Percentiles rank a stretch among this genome's conserved stretches.
Evolutionary conservation across 2,329 filamentous ascomycete species (phyloP).

Genomic region (Zarea fungicola): DNA sequence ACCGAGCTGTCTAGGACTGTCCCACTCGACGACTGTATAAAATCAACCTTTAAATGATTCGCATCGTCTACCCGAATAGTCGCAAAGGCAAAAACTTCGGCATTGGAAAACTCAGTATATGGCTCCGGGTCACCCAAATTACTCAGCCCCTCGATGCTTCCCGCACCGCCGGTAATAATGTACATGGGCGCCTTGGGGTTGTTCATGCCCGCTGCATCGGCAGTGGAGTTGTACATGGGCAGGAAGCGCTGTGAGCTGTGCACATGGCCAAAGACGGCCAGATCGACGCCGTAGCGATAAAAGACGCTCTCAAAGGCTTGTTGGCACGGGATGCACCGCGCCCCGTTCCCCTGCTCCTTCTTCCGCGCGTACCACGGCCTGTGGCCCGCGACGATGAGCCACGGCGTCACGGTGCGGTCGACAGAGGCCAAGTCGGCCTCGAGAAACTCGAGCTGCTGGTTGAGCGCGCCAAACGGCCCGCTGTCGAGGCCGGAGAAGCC

Average conservation of each 20-base stretch:
- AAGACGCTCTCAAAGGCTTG: slow-evolving; percentile 48
- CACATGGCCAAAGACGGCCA: slow-evolving; percentile 52
- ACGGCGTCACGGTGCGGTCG: slow-evolving; percentile 50
- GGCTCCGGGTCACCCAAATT: no score
- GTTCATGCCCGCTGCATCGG: slow-evolving; percentile 32
- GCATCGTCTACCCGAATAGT: slow-evolving; percentile 41
- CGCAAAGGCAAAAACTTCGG: slow-evolving; percentile 48
- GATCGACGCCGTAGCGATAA: slow-evolving; percentile 52
- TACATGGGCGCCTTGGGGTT: slow-evolving; percentile 28
- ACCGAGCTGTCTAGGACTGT: slow-evolving; percentile 41
- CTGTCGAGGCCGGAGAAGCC: slow-evolving; percentile 29
- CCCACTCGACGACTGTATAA: slow-evolving; percentile 44
- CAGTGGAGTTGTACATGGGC: slow-evolving; percentile 31
- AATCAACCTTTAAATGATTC: slow-evolving; percentile 44
- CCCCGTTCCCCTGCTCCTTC: slow-evolving; percentile 24
- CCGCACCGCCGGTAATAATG: slow-evolving; percentile 48
- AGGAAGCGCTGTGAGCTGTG: slow-evolving; percentile 53
- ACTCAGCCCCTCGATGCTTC: slow-evolving; percentile 43
- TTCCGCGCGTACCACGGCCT: slow-evolving; percentile 43
- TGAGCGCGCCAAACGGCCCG: slow-evolving; percentile 43
- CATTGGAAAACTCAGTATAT: slow-evolving; percentile 14
- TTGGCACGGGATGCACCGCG: slow-evolving; percentile 41
- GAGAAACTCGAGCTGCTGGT: slow-evolving; percentile 51
- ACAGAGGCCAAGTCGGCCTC: slow-evolving; percentile 51
- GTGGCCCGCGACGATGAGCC: slow-evolving; percentile 31